Conservation (phyloP, 257 asterid genomes). For the Penstemon davidsonii region DNA sequence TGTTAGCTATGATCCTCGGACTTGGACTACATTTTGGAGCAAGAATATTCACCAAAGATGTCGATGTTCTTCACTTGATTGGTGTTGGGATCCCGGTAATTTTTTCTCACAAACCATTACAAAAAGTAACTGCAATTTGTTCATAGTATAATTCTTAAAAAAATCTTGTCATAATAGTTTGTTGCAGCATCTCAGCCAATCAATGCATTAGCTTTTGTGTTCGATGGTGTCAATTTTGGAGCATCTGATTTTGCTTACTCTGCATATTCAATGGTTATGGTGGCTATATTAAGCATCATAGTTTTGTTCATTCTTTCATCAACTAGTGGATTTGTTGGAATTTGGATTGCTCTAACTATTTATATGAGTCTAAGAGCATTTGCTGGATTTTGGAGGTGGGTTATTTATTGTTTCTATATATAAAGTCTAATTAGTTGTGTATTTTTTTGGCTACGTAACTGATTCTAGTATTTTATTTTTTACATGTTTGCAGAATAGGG, state of each 20-base stretch:
- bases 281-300: slow-evolving; percentile 61
- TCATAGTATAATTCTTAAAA: slow-evolving; percentile 3
- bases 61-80: slow-evolving; percentile 51
- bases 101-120: neutral
- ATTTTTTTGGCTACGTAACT: neutral
- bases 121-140: neutral
- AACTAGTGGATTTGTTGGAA: slow-evolving; percentile 53
- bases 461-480: neutral
- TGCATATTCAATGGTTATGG: slow-evolving; percentile 64
- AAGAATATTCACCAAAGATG: slow-evolving; percentile 57
- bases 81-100: slow-evolving; percentile 69
- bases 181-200: slow-evolving; percentile 78
- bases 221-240: slow-evolving; percentile 74
- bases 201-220: slow-evolving; percentile 72
- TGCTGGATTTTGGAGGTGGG: slow-evolving; percentile 74
- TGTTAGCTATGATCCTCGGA: slow-evolving; percentile 55
- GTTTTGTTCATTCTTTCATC: slow-evolving; percentile 52
- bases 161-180: slow-evolving; percentile 38
- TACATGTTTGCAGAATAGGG: slow-evolving; percentile 58
- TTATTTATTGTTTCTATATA: neutral
- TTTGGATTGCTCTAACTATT: slow-evolving; percentile 65
- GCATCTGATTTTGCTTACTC: slow-evolving; percentile 73
- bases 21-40: slow-evolving; percentile 66
- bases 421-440: neutral
- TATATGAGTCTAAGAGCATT: slow-evolving; percentile 66